A percentile compares a stretch with the other conserved stretches of the same genome.
These are phyloP conservation scores for Daedaleopsis sinensis DNA, from an alignment of 768 basidiomycete genomes.

Conservation along the genomic window DNA sequence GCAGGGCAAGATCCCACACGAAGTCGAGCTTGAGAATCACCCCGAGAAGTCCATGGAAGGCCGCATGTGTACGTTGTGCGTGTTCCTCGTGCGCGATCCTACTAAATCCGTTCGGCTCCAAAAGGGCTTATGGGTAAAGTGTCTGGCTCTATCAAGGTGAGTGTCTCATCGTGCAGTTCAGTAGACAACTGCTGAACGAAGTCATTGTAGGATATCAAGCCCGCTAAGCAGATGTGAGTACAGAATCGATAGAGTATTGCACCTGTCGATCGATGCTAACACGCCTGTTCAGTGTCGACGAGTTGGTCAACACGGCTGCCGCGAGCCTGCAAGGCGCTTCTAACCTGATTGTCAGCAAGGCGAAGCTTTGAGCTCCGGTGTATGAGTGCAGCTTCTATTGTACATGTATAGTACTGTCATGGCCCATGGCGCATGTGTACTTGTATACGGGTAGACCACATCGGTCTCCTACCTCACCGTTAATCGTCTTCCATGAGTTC, in stretches of 20 bases:
- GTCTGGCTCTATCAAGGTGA: constrained; percentile 61
- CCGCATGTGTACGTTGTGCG: constrained; percentile 51
- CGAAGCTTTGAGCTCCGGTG: constrained; percentile 48
- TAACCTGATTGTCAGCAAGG: constrained; percentile 43
- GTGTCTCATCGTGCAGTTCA: background rate
- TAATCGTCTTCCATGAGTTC: constrained; percentile 61
- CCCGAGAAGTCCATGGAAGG: constrained; percentile 69
- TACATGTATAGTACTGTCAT: no score
- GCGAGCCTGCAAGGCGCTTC: constrained; percentile 52
- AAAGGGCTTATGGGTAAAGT: constrained; percentile 81
- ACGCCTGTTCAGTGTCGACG: constrained; percentile 66
- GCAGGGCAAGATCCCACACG: constrained; percentile 75
- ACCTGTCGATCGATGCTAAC: background rate
- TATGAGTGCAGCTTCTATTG: no score
- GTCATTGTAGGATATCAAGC: constrained; percentile 59
- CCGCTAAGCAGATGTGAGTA: constrained; percentile 81
- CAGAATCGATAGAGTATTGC: background rate
- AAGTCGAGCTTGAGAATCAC: constrained; percentile 66
- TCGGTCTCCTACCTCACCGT: background rate
- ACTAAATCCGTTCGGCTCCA: background rate
- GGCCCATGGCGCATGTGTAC: no score
- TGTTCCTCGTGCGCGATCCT: background rate
- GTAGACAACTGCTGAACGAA: background rate
- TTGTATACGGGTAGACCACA: no score
- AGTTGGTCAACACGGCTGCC: constrained; percentile 74